phyloP scores from a whole-genome alignment of 2,329 filamentous ascomycete species.

The Emmonsiellopsis sp. region DNA sequence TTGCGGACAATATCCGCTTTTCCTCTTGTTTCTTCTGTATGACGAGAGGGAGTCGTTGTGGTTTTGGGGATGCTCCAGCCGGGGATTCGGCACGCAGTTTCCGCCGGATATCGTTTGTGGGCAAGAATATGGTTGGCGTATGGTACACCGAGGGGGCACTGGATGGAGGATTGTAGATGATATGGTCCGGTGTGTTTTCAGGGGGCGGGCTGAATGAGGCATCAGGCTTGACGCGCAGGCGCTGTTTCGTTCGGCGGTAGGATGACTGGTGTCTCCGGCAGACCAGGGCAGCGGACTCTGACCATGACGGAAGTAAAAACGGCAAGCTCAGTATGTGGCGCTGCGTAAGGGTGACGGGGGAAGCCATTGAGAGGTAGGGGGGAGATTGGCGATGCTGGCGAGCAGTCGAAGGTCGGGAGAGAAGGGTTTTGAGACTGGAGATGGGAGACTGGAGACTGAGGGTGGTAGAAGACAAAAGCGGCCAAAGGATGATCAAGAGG shows the following conservation, averaged over 20 bases:
- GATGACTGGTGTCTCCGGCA: slow-evolving; percentile 39
- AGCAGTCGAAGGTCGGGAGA: background rate
- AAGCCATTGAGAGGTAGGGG: background rate
- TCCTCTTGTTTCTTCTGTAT: slow-evolving; percentile 44
- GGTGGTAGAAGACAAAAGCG: too few relatives aligned
- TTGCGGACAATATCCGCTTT: slow-evolving; percentile 50
- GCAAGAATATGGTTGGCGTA: slow-evolving; percentile 57
- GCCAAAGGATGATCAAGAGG: too few relatives aligned
- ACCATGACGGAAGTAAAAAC: slow-evolving; percentile 31
- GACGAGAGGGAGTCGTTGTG: slow-evolving; percentile 34
- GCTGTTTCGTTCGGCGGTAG: slow-evolving; percentile 41
- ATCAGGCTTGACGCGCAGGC: slow-evolving; percentile 43
- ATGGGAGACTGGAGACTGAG: background rate
- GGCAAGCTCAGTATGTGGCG: slow-evolving; percentile 27
- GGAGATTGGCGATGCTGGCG: background rate
- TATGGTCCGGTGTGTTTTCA: slow-evolving; percentile 38
- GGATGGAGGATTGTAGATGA: slow-evolving; percentile 58
- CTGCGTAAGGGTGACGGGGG: slow-evolving; percentile 9
- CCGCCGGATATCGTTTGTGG: slow-evolving; percentile 46
- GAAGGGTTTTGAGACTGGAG: background rate
- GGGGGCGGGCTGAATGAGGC: slow-evolving; percentile 36
- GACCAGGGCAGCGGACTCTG: slow-evolving; percentile 21
- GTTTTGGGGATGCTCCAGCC: slow-evolving; percentile 7
- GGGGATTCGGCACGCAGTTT: slow-evolving; percentile 32
- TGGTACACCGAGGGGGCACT: slow-evolving; percentile 54